A percentile compares a stretch with the other conserved stretches of the same genome.
Evolutionary conservation across 2,329 filamentous ascomycete genomes (phyloP).

Genomic region (Penicillium sp.): DNA sequence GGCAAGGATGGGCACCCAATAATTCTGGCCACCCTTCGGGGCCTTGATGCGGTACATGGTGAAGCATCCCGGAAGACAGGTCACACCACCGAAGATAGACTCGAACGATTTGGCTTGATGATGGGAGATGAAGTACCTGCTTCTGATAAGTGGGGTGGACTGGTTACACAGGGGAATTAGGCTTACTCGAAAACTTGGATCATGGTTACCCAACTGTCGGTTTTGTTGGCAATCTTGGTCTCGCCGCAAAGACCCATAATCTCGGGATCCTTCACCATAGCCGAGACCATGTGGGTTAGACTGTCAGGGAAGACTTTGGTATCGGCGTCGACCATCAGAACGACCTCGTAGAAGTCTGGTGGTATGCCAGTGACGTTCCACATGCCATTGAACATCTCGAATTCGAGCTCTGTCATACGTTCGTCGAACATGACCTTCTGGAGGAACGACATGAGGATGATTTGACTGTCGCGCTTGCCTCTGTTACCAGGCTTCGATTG

Average conservation of each 20-base stretch:
- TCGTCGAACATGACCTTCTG: constrained; percentile 99
- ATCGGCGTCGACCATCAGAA: constrained; percentile 99
- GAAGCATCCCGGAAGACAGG: constrained; percentile 97
- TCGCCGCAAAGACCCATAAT: constrained; percentile 99
- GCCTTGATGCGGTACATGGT: constrained; percentile 99
- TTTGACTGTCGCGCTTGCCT: constrained; percentile 98
- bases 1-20: constrained; percentile 97
- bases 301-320: constrained; percentile 99
- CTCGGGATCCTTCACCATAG: constrained; percentile 98
- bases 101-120: constrained; percentile 97
- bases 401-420: constrained; percentile 98
- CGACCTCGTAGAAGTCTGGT: constrained; percentile 95
- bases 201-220: constrained; percentile 89
- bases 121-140: constrained; percentile 91
- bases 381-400: constrained; percentile 98
- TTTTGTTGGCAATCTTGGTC: constrained; percentile 99
- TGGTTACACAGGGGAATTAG: not conserved
- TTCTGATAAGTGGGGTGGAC: constrained; percentile 1
- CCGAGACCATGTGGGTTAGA: constrained; percentile 96
- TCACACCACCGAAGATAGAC: constrained; percentile 97
- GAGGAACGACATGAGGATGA: constrained; percentile 98
- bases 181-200: constrained; percentile 92
- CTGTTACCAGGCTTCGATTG: constrained; percentile 92
- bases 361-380: constrained; percentile 99
- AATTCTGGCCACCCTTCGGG: constrained; percentile 96